Conservation (phyloP, 78 protist genomes). For the Polysphondylium violaceum region DNA sequence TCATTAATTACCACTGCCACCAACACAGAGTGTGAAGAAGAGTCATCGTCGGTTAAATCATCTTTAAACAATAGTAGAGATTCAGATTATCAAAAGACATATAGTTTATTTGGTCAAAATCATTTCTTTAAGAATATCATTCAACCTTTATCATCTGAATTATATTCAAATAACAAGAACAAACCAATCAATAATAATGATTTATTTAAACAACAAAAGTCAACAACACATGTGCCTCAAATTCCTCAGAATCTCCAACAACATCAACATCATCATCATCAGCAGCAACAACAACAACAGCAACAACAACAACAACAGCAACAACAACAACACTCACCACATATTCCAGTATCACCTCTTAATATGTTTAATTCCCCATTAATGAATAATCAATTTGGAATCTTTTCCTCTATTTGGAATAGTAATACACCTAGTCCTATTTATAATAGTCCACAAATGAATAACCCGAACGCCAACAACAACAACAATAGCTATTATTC, state of each 20-base stretch:
- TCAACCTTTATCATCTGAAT: conserved; percentile 59
- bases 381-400: no score
- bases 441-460: no score
- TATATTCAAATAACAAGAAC: conserved; percentile 11
- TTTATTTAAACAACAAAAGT: no score
- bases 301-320: neutral
- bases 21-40: neutral
- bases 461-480: no score
- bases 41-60: neutral
- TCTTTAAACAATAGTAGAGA: neutral
- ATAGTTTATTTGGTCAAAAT: conserved; percentile 69
- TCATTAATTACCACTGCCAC: conserved; percentile 6
- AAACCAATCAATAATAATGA: neutral
- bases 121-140: conserved; percentile 64
- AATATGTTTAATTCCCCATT: no score
- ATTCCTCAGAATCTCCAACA: no score
- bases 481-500: no score
- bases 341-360: neutral
- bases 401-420: no score
- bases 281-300: neutral
- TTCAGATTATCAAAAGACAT: conserved; percentile 24
- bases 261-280: neutral
- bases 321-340: neutral
- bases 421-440: no score
- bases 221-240: no score